Percentiles rank a stretch among this genome's conserved stretches.
Conservation (phyloP, 1,139 yeast species). For the Pichia sp. region DNA sequence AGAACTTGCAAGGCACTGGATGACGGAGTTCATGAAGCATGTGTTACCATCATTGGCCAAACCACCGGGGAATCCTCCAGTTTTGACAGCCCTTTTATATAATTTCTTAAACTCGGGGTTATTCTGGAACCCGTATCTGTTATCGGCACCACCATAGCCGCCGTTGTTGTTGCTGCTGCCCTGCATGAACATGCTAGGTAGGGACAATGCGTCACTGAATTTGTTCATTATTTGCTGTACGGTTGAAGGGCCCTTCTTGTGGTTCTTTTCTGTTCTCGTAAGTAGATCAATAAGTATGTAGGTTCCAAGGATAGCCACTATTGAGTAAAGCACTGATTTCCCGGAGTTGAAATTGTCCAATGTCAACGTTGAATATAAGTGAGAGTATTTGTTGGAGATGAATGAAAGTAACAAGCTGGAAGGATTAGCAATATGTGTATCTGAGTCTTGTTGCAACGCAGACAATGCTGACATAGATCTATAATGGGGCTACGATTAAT, state of each 20-base stretch:
- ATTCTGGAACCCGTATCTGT: constrained; percentile 1
- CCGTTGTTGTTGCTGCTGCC: not conserved
- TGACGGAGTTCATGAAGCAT: constrained; percentile 87
- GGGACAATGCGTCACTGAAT: constrained; percentile 16
- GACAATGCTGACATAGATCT: not conserved
- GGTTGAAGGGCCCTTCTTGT: constrained; percentile 5
- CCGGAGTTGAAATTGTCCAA: not conserved
- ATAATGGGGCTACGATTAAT: not conserved
- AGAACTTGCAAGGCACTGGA: constrained; percentile 80
- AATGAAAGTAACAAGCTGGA: constrained; percentile 1
- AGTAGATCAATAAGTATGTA: constrained; percentile 4
- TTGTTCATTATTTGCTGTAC: constrained; percentile 13
- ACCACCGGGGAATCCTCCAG: constrained; percentile 81
- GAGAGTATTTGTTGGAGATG: constrained; percentile 7
- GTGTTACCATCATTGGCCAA: constrained; percentile 86
- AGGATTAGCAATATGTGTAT: not conserved
- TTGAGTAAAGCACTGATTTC: not conserved
- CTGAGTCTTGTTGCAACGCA: not conserved
- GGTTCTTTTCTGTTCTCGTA: not conserved
- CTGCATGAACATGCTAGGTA: constrained; percentile 15
- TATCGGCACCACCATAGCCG: not conserved
- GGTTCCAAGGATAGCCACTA: constrained; percentile 1
- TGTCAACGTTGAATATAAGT: not conserved
- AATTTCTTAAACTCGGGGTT: constrained; percentile 22
- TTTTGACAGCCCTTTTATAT: constrained; percentile 36